A percentile compares a stretch with the other conserved stretches of the same genome.
phyloP scores from a whole-genome alignment of 345 rosid species.

The Populus tremula region DNA sequence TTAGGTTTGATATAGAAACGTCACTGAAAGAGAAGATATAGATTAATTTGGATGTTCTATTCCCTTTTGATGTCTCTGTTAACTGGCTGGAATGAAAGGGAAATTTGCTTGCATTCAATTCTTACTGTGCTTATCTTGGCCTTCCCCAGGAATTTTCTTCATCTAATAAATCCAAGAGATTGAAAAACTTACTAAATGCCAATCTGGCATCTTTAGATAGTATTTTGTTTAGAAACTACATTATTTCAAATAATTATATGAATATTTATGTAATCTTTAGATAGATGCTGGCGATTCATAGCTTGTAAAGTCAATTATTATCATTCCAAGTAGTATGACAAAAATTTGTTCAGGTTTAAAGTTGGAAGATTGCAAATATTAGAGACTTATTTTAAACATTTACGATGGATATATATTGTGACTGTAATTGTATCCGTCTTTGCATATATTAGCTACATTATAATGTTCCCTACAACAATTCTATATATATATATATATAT shows the following conservation, averaged over 20 bases:
- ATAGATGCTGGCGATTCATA: neutral
- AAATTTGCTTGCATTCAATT: conserved; percentile 11
- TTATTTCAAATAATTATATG: neutral
- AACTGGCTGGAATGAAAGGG: conserved; percentile 10
- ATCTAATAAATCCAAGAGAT: neutral
- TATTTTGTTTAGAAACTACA: neutral
- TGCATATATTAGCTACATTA: neutral
- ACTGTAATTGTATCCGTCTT: neutral
- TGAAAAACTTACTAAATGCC: too few relatives aligned
- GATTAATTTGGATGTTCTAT: neutral
- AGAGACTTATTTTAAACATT: neutral
- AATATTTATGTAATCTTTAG: neutral
- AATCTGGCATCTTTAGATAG: conserved; percentile 2
- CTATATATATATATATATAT: too few relatives aligned
- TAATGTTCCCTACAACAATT: too few relatives aligned
- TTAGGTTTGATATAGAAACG: neutral
- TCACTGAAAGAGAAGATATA: too few relatives aligned
- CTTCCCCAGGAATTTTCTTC: conserved; percentile 1
- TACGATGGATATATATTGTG: neutral
- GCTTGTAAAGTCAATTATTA: neutral
- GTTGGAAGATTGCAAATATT: neutral
- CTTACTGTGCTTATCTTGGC: conserved; percentile 14
- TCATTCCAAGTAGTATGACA: neutral
- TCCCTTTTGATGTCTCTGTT: conserved; percentile 3
- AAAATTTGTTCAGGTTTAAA: neutral